phyloP scores from a whole-genome alignment of 805 yeast species.

The Wickerhamomyces chambardii region DNA sequence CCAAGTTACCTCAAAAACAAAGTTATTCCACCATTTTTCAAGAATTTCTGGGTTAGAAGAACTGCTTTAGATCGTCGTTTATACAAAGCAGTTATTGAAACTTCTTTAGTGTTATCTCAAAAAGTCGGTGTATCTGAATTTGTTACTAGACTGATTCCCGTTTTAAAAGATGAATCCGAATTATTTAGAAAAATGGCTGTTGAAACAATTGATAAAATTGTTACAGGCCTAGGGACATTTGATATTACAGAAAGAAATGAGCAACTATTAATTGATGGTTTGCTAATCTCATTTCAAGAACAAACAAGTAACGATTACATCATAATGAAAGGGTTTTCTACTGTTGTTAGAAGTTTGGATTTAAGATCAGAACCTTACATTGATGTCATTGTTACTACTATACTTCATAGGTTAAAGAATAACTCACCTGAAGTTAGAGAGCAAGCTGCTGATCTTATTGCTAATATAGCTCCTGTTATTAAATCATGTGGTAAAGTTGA shows the following conservation, averaged over 20 bases:
- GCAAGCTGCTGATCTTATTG: constrained; percentile 75
- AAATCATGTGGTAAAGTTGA: constrained; percentile 55
- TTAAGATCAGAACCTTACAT: constrained; percentile 61
- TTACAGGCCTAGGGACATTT: constrained; percentile 38
- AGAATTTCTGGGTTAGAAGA: constrained; percentile 75
- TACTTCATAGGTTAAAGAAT: constrained; percentile 66
- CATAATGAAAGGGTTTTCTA: constrained; percentile 54
- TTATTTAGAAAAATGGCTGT: constrained; percentile 72
- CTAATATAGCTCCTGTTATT: constrained; percentile 57
- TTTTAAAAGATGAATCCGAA: constrained; percentile 77
- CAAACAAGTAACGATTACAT: constrained; percentile 51
- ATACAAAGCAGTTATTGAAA: constrained; percentile 54
- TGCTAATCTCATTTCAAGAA: constrained; percentile 73
- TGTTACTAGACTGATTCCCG: constrained; percentile 44
- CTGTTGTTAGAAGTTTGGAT: constrained; percentile 55
- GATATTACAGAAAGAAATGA: constrained; percentile 58
- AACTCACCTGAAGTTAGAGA: constrained; percentile 66
- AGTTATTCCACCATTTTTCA: constrained; percentile 54
- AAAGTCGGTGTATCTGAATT: constrained; percentile 59
- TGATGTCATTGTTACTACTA: constrained; percentile 60
- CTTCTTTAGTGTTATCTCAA: constrained; percentile 58
- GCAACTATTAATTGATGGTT: constrained; percentile 67
- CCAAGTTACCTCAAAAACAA: constrained; percentile 38
- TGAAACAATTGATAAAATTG: constrained; percentile 53
- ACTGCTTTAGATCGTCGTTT: constrained; percentile 59